A percentile compares a stretch with the other conserved stretches of the same genome.
Conservation (phyloP, 768 basidiomycete genomes). For the Mycena chlorophos region DNA sequence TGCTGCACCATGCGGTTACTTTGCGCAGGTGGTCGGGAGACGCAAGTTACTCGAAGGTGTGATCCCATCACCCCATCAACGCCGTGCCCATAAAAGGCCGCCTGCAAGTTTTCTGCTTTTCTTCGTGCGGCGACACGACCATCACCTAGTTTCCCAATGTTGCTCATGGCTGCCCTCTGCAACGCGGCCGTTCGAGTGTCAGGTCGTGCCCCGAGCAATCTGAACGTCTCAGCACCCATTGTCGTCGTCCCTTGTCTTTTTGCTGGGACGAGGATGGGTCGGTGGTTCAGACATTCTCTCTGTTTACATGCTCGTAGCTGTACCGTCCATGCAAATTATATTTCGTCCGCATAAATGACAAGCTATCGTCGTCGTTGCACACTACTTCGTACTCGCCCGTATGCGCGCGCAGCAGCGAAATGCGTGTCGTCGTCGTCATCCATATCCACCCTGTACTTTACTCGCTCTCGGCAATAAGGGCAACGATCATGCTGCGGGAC, state of each 20-base stretch:
- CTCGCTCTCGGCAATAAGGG: constrained; percentile 80
- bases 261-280: constrained; percentile 72
- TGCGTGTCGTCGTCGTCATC: neutral
- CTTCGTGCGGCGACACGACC: constrained; percentile 84
- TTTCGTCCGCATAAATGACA: neutral
- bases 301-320: neutral
- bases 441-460: constrained; percentile 28
- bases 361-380: neutral
- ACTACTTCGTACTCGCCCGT: too few relatives aligned
- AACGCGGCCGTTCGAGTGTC: constrained; percentile 88
- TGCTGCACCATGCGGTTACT: constrained; percentile 7
- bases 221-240: constrained; percentile 83
- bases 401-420: neutral
- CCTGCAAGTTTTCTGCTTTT: constrained; percentile 23
- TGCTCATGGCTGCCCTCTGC: constrained; percentile 75
- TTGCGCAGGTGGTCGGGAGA: neutral
- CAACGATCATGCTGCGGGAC: constrained; percentile 73
- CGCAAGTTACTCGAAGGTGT: neutral
- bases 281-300: constrained; percentile 60
- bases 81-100: neutral
- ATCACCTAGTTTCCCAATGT: constrained; percentile 71
- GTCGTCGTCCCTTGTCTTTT: constrained; percentile 45
- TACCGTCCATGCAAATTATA: too few relatives aligned
- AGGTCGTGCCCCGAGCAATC: constrained; percentile 73
- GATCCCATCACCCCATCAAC: neutral